These are phyloP conservation scores for Aureobasidium mangrovei DNA, from an alignment of 2,329 filamentous ascomycete genomes.

Conservation along the genomic window DNA sequence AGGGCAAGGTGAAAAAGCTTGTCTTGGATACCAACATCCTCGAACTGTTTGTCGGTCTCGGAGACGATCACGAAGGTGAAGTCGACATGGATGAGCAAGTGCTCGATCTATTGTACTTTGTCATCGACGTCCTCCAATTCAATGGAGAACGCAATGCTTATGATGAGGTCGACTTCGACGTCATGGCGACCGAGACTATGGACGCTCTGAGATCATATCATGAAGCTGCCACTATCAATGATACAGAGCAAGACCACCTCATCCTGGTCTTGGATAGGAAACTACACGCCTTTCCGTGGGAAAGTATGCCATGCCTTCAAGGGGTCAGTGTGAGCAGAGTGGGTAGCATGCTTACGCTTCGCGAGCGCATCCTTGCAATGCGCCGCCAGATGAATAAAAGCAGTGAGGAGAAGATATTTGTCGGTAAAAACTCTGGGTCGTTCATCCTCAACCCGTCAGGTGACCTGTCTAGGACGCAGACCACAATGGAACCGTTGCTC, in stretches of 20 bases:
- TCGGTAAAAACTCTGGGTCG: conserved; percentile 48
- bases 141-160: conserved; percentile 94
- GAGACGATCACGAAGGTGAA: conserved; percentile 58
- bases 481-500: conserved; percentile 61
- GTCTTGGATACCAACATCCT: conserved; percentile 60
- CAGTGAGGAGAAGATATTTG: conserved; percentile 33
- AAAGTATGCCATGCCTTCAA: conserved; percentile 80
- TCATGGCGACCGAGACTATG: conserved; percentile 77
- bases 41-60: conserved; percentile 81
- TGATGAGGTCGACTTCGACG: conserved; percentile 93
- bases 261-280: conserved; percentile 87
- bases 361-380: conserved; percentile 59
- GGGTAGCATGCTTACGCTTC: conserved; percentile 74
- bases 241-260: conserved; percentile 51
- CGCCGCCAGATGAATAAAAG: conserved; percentile 21
- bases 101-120: conserved; percentile 90
- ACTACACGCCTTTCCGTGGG: conserved; percentile 89
- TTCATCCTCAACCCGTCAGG: conserved; percentile 86
- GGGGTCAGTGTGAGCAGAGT: conserved; percentile 74
- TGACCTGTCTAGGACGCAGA: conserved; percentile 73
- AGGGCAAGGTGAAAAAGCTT: conserved; percentile 42
- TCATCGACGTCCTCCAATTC: conserved; percentile 93
- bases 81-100: conserved; percentile 77
- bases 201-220: conserved; percentile 80
- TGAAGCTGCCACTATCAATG: conserved; percentile 33